phyloP scores from a whole-genome alignment of 2,329 filamentous ascomycete species.

The Claviceps sp. region DNA sequence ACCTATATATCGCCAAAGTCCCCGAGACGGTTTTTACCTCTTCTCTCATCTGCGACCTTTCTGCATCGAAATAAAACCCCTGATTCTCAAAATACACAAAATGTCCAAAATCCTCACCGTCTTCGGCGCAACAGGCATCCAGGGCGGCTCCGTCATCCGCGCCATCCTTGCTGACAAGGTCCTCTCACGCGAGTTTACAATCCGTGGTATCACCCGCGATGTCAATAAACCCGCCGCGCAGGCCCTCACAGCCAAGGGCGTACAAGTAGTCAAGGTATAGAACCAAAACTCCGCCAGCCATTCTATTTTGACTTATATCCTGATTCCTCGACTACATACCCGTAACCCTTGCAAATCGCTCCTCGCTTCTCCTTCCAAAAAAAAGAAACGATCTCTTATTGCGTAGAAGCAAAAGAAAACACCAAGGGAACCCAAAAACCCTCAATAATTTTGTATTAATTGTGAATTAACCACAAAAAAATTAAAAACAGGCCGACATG shows the following conservation, averaged over 20 bases:
- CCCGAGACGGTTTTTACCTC: too few relatives aligned
- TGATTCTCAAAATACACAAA: neutral
- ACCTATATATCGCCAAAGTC: too few relatives aligned
- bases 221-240: slow-evolving; percentile 24
- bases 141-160: slow-evolving; percentile 33
- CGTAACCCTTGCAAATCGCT: too few relatives aligned
- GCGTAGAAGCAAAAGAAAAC: neutral
- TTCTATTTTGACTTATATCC: too few relatives aligned
- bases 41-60: neutral
- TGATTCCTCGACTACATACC: too few relatives aligned
- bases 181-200: slow-evolving; percentile 28
- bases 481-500: slow-evolving; percentile 24
- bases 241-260: slow-evolving; percentile 24
- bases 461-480: too few relatives aligned
- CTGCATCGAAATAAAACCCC: neutral
- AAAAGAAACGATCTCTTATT: neutral
- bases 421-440: too few relatives aligned
- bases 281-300: too few relatives aligned
- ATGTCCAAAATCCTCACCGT: slow-evolving; percentile 28
- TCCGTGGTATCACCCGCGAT: slow-evolving; percentile 36
- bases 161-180: slow-evolving; percentile 31
- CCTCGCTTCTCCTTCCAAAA: too few relatives aligned
- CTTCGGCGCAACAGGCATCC: slow-evolving; percentile 36
- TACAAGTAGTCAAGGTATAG: slow-evolving; percentile 24
- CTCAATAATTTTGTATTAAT: too few relatives aligned